Evolutionary conservation across 2,329 filamentous ascomycete genomes (phyloP), one percentile per base, ranked within the genome.

Genomic region (Penicillium olsonii): DNA sequence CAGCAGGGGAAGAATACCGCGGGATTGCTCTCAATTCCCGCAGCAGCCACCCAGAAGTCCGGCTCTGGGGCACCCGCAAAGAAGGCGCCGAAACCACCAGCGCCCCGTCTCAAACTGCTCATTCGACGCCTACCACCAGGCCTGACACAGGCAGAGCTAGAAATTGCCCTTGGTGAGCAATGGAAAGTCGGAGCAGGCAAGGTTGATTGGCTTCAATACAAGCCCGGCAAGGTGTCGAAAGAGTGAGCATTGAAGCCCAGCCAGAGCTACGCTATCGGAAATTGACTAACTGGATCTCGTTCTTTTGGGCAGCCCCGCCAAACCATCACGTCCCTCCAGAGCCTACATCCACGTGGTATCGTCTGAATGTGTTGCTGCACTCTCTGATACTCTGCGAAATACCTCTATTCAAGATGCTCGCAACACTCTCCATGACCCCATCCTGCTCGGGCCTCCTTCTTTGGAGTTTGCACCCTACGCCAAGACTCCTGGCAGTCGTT

Each of bases 401-500:
- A 77, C 83, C 2, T 78, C 79, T 0, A 95, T 95, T 78, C 83
- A 88, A 55, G 94, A 99, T 73, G 87, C 88, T 26, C 88, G 88
- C 59, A 88, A 87, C 62, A 88, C 88, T 1, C 84, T 81, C 61
- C 85, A 81, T 53, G 89, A 86, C 60, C 75, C 86, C 1, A 85
- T 85, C 20, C 81, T 96, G 2, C 76, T 94, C 46, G 88, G 88
- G 0, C 88, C 88, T 1, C 92, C 94, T 0, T 81, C 82, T 5
- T 77, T 96, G 41, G 92, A 96, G 64, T 89, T 89, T 63, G 84
- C 92, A 15, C 83, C 87, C 1, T 95, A 92, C 73, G 89, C 90
- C 58, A 92, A 92, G 63, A 82, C 90, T 1, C 90, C 92, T 1
- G 83, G 83, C 51, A 82, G 79, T 29, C 90, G 89, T 68, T 83